Conservation (phyloP, 202 grass and related monocot species). For the Dendrocalamus latiflorus region DNA sequence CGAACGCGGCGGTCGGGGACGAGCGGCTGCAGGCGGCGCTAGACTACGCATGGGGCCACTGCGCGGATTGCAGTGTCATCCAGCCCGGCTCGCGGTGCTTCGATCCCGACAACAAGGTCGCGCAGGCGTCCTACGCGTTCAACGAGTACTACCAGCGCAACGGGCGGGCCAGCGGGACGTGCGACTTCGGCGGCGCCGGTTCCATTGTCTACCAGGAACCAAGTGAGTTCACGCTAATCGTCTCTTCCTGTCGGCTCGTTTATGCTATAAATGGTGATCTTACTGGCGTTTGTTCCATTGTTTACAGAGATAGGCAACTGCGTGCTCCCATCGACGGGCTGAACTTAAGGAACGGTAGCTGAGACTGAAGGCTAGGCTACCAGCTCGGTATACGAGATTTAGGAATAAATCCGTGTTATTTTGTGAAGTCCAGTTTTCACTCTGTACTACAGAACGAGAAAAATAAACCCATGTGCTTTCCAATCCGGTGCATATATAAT, state of each 20-base stretch:
- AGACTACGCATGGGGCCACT: constrained; percentile 67
- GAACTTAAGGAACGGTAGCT: constrained; percentile 2
- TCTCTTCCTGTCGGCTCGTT: no score
- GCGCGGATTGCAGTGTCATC: constrained; percentile 60
- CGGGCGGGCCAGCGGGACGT: constrained; percentile 15
- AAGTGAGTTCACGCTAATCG: constrained; percentile 25
- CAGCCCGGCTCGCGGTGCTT: constrained; percentile 43
- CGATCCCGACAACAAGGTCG: constrained; percentile 49
- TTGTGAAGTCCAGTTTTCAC: background rate
- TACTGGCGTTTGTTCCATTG: background rate
- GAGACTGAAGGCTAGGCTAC: background rate
- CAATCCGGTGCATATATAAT: background rate
- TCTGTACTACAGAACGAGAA: background rate
- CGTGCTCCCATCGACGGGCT: constrained; percentile 39
- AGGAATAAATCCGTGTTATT: background rate
- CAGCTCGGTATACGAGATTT: background rate
- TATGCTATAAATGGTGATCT: background rate
- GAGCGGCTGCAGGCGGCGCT: constrained; percentile 52
- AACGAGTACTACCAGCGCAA: constrained; percentile 78
- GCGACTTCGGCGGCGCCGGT: constrained; percentile 45
- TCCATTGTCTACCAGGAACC: constrained; percentile 52
- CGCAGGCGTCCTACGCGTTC: constrained; percentile 63
- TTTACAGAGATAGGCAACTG: constrained; percentile 55
- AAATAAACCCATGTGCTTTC: background rate
- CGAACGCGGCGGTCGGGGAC: constrained; percentile 41